phyloP scores from a whole-genome alignment of 2,329 filamentous ascomycete genomes.

The Fusarium sp. region DNA sequence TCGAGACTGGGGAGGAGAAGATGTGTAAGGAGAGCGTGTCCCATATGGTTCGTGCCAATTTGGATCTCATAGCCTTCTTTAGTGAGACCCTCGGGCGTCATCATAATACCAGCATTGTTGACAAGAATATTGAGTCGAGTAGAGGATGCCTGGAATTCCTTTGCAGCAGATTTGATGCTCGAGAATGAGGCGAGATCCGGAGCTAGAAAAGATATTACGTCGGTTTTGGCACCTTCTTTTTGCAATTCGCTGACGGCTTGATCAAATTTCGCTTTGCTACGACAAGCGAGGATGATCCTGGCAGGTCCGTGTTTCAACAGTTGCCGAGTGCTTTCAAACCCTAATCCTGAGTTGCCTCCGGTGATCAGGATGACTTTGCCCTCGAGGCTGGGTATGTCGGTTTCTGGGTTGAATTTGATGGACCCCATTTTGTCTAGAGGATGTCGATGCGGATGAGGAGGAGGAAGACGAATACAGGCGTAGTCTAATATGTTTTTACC shows the following conservation, averaged over 20 bases:
- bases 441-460: fast-evolving
- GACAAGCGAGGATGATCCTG: conserved; percentile 4
- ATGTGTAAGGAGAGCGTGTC: background rate
- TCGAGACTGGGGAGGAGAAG: background rate
- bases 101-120: conserved; percentile 19
- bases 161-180: conserved; percentile 1
- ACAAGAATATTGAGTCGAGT: background rate
- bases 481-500: fast-evolving
- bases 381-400: conserved; percentile 5
- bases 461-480: fast-evolving
- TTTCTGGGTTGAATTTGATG: background rate
- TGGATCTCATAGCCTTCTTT: conserved; percentile 15
- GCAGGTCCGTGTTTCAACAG: conserved; percentile 10
- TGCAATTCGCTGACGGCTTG: background rate
- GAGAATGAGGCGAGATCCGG: background rate
- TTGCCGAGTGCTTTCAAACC: background rate
- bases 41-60: conserved; percentile 11
- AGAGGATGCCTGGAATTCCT: background rate
- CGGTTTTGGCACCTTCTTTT: background rate
- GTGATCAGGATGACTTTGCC: conserved; percentile 13
- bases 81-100: conserved; percentile 5
- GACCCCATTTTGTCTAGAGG: background rate
- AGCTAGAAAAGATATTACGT: background rate
- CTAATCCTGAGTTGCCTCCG: conserved; percentile 3
- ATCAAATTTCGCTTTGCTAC: conserved; percentile 12